A percentile compares a stretch with the other conserved stretches of the same genome.
These are phyloP conservation scores for Clarireedia paspali DNA, from an alignment of 2,329 filamentous ascomycete species.

Conservation along the genomic window DNA sequence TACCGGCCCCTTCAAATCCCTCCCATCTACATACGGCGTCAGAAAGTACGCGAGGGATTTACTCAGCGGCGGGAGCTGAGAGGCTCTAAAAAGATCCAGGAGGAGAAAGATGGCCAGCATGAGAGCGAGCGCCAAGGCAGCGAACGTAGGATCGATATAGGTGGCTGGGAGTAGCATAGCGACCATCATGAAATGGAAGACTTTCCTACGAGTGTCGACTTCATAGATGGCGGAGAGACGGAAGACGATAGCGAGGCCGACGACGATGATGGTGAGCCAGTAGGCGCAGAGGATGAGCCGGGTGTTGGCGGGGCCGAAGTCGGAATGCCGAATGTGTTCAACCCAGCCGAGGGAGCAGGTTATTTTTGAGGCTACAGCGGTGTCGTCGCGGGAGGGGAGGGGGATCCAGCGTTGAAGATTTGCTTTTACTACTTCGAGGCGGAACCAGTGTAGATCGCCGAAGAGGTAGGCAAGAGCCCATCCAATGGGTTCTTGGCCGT, in stretches of 20 bases:
- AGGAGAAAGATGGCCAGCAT: conserved; percentile 80
- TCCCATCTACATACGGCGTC: conserved; percentile 87
- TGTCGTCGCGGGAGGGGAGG: conserved; percentile 45
- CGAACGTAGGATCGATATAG: conserved; percentile 80
- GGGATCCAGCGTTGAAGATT: conserved; percentile 70
- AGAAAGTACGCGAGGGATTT: conserved; percentile 81
- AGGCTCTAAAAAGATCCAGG: conserved; percentile 81
- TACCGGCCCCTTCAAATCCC: conserved; percentile 87
- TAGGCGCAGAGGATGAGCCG: conserved; percentile 71
- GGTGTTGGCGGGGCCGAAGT: conserved; percentile 70
- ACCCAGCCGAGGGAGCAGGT: conserved; percentile 50
- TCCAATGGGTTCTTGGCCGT: conserved; percentile 72
- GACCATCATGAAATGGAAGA: conserved; percentile 98
- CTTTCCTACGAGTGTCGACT: conserved; percentile 91
- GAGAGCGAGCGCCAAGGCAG: conserved; percentile 69
- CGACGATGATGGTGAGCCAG: conserved; percentile 60
- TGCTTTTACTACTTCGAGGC: conserved; percentile 61
- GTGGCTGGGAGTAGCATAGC: conserved; percentile 85
- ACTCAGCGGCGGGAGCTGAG: conserved; percentile 83
- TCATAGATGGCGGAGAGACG: conserved; percentile 70
- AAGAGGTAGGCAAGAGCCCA: conserved; percentile 90
- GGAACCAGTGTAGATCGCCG: conserved; percentile 65
- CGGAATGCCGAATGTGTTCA: conserved; percentile 54
- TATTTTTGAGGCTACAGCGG: conserved; percentile 24
- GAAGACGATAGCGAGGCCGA: conserved; percentile 69